A percentile compares a stretch with the other conserved stretches of the same genome.
Evolutionary conservation across 129 eudicot species (phyloP).

Genomic region (Deinandra increscens): DNA sequence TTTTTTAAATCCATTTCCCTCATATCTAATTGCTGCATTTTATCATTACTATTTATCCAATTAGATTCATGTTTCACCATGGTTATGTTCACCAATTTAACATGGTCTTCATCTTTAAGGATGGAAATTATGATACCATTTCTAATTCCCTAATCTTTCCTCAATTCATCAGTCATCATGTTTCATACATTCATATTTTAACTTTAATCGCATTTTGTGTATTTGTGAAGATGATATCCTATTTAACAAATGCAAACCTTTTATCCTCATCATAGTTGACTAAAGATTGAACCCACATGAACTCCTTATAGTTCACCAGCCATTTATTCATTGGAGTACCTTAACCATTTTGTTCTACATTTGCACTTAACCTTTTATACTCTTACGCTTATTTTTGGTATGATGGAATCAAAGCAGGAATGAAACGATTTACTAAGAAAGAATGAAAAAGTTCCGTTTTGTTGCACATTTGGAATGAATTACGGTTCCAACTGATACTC

Average conservation of each 20-base stretch:
- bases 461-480: neutral
- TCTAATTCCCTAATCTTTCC: neutral
- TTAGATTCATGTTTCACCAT: neutral
- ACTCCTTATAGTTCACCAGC: neutral
- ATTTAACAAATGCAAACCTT: neutral
- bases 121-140: neutral
- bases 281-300: neutral
- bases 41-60: neutral
- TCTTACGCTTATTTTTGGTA: neutral
- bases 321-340: neutral
- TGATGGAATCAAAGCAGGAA: neutral
- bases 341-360: too few relatives aligned
- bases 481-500: neutral
- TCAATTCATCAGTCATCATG: neutral
- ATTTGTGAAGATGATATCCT: neutral
- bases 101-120: slow-evolving; percentile 14
- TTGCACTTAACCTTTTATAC: neutral
- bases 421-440: neutral
- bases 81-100: neutral
- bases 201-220: neutral
- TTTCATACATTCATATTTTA: neutral
- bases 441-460: neutral
- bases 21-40: neutral
- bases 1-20: neutral
- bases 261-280: neutral